Conservation (phyloP, 2,329 filamentous ascomycete genomes). For the Trichoderma breve region DNA sequence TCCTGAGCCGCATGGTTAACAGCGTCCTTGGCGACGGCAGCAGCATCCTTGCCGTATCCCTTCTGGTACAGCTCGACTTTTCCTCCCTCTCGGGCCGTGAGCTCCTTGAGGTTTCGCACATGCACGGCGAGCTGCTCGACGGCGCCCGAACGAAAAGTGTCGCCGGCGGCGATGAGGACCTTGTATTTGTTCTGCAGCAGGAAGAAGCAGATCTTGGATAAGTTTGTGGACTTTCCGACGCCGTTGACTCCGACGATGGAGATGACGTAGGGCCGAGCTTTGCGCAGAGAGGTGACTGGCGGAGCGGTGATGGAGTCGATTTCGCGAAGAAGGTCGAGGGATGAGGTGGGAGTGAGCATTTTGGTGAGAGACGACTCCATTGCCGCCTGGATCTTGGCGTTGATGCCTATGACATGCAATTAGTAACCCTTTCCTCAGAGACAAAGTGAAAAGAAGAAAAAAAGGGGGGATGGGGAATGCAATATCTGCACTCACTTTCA, state of each 20-base stretch:
- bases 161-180: slow-evolving; percentile 88
- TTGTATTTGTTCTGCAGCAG: slow-evolving; percentile 95
- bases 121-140: slow-evolving; percentile 97
- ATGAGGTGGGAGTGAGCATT: slow-evolving; percentile 93
- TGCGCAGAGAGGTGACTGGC: slow-evolving; percentile 59
- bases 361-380: slow-evolving; percentile 92
- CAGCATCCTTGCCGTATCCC: slow-evolving; percentile 96
- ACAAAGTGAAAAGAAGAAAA: not conserved
- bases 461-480: not conserved
- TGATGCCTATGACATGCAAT: slow-evolving; percentile 54
- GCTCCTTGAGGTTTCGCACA: slow-evolving; percentile 87
- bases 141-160: slow-evolving; percentile 95
- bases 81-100: slow-evolving; percentile 79
- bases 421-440: not conserved
- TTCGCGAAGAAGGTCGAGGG: slow-evolving; percentile 88
- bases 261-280: slow-evolving; percentile 85
- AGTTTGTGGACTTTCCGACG: slow-evolving; percentile 95
- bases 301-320: slow-evolving; percentile 77
- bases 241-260: slow-evolving; percentile 98
- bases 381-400: slow-evolving; percentile 75
- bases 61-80: slow-evolving; percentile 91
- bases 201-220: slow-evolving; percentile 98
- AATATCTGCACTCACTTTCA: slow-evolving; percentile 54
- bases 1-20: slow-evolving; percentile 74
- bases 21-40: slow-evolving; percentile 90